Evolutionary conservation across 2,329 filamentous ascomycete genomes (phyloP).

Genomic region (Podosphaera xanthii): DNA sequence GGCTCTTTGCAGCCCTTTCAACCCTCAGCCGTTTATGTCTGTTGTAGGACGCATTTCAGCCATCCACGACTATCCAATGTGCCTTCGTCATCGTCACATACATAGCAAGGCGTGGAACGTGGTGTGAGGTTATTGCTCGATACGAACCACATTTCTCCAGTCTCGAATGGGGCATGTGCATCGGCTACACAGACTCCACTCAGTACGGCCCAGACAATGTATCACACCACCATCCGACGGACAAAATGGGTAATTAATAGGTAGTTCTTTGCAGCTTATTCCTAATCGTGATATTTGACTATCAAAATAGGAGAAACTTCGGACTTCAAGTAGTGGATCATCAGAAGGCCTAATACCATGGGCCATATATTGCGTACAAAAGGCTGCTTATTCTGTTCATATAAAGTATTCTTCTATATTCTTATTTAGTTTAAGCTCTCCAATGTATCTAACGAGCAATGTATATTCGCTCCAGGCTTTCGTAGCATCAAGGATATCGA

Average conservation of each 20-base stretch:
- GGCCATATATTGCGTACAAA: conserved; percentile 60
- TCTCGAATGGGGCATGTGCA: too few relatives aligned
- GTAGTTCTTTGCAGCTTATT: conserved; percentile 53
- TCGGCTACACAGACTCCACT: too few relatives aligned
- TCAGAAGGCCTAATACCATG: conserved; percentile 58
- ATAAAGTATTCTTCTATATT: conserved; percentile 67
- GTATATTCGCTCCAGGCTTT: conserved; percentile 69
- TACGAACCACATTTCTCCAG: too few relatives aligned
- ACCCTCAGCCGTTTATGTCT: too few relatives aligned
- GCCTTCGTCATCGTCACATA: too few relatives aligned
- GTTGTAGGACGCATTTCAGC: too few relatives aligned
- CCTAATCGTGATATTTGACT: conserved; percentile 50
- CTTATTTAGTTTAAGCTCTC: conserved; percentile 55
- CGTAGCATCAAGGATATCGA: conserved; percentile 66
- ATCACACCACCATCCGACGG: conserved; percentile 17
- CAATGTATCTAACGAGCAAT: conserved; percentile 54
- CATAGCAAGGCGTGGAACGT: too few relatives aligned
- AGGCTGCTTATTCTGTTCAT: conserved; percentile 63
- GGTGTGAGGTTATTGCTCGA: too few relatives aligned
- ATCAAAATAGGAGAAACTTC: conserved; percentile 45
- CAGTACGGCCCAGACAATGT: too few relatives aligned
- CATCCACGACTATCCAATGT: too few relatives aligned
- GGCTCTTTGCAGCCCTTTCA: too few relatives aligned
- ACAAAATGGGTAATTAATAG: conserved; percentile 53
- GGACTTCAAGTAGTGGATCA: conserved; percentile 50